These are phyloP conservation scores for Ascochyta koolunga DNA, from an alignment of 2,329 filamentous ascomycete genomes.

Conservation along the genomic window DNA sequence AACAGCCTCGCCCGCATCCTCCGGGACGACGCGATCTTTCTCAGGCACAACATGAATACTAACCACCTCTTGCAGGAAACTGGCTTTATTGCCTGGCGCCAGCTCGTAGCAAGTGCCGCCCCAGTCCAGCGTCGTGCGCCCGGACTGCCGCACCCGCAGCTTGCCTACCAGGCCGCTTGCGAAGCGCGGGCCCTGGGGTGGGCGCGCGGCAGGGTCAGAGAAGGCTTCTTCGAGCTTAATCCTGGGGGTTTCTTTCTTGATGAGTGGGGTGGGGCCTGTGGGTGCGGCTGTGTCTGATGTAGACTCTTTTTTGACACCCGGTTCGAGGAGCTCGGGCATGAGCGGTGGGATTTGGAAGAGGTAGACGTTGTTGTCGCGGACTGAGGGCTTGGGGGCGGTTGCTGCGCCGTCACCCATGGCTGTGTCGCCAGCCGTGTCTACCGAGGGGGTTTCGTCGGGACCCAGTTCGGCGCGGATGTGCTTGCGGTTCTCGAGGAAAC, in stretches of 20 bases:
- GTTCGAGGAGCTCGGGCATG: slow-evolving; percentile 61
- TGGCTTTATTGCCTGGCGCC: slow-evolving; percentile 60
- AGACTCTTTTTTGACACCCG: slow-evolving; percentile 43
- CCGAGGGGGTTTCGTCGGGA: slow-evolving; percentile 30
- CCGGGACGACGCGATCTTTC: slow-evolving; percentile 43
- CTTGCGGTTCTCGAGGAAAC: slow-evolving; percentile 54
- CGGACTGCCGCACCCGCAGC: slow-evolving; percentile 66
- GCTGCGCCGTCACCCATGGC: slow-evolving; percentile 40
- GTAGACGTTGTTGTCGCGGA: slow-evolving; percentile 62
- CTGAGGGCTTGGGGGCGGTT: slow-evolving; percentile 31
- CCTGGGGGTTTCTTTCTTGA: slow-evolving; percentile 26
- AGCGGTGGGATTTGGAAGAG: slow-evolving; percentile 69
- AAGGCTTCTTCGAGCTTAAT: slow-evolving; percentile 43
- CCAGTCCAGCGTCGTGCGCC: slow-evolving; percentile 67
- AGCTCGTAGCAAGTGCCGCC: slow-evolving; percentile 65
- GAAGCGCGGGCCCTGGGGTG: slow-evolving; percentile 43
- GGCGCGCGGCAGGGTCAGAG: slow-evolving; percentile 22
- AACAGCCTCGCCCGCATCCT: slow-evolving; percentile 54
- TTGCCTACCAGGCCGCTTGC: slow-evolving; percentile 65
- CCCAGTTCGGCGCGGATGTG: slow-evolving; percentile 57
- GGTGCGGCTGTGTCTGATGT: slow-evolving; percentile 23
- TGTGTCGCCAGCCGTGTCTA: slow-evolving; percentile 52
- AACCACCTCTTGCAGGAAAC: slow-evolving; percentile 67
- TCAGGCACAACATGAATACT: slow-evolving; percentile 37
- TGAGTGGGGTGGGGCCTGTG: slow-evolving; percentile 12